A percentile compares a stretch with the other conserved stretches of the same genome.
These are phyloP conservation scores for Exophiala xenobiotica DNA, from an alignment of 2,329 filamentous ascomycete genomes.

Conservation along the genomic window DNA sequence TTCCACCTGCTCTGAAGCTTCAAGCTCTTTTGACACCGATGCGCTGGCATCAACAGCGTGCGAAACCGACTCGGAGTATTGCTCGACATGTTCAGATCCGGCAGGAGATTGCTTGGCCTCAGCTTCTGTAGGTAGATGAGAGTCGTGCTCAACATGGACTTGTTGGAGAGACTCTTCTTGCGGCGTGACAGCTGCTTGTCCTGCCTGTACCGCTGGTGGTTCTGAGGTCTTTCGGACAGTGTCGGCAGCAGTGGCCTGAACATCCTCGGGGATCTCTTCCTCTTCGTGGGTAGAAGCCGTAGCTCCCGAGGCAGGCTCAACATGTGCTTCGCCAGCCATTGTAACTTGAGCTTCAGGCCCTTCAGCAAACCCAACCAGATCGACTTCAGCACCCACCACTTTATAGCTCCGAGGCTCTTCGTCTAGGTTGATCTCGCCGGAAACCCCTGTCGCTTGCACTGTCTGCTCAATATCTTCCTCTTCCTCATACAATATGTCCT, in stretches of 20 bases:
- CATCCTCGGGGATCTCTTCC: no score
- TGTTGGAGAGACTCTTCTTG: no score
- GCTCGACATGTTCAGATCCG: not conserved
- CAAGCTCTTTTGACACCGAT: not conserved
- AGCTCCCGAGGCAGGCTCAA: not conserved
- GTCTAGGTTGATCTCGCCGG: slow-evolving; percentile 7
- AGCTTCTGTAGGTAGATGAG: no score
- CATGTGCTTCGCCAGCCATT: slow-evolving; percentile 6
- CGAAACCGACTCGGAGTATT: not conserved
- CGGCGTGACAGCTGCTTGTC: no score
- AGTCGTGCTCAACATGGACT: no score
- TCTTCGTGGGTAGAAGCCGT: not conserved
- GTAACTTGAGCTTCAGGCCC: slow-evolving; percentile 1
- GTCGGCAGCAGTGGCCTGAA: no score
- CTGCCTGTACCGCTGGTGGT: no score
- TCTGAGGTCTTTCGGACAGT: no score
- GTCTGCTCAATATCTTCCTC: slow-evolving; percentile 16
- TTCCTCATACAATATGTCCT: slow-evolving; percentile 28
- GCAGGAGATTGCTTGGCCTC: not conserved
- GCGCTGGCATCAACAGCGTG: not conserved
- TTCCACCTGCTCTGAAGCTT: not conserved
- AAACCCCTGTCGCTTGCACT: slow-evolving; percentile 4
- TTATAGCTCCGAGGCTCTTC: no score
- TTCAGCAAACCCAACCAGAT: slow-evolving; percentile 12
- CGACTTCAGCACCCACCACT: slow-evolving; percentile 12